These are phyloP conservation scores for Salix udensis DNA, from an alignment of 345 rosid species.

Conservation along the genomic window DNA sequence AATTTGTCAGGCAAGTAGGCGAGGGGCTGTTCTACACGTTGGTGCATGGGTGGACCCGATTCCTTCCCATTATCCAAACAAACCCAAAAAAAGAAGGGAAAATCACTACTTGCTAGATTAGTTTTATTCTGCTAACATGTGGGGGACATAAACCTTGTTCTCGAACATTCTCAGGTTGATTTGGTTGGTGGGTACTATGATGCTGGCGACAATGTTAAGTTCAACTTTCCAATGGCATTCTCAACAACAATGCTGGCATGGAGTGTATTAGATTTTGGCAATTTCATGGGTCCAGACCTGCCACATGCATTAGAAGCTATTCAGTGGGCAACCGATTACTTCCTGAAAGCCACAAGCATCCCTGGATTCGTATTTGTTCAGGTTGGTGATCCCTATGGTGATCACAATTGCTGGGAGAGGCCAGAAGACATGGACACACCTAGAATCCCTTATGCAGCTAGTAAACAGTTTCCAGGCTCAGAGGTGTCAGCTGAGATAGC, in stretches of 20 bases:
- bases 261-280: constrained; percentile 20
- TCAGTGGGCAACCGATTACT: constrained; percentile 26
- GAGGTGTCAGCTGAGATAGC: constrained; percentile 30
- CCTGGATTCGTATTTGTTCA: constrained; percentile 26
- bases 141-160: not conserved
- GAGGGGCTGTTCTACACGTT: too few relatives aligned
- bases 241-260: constrained; percentile 26
- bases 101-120: too few relatives aligned
- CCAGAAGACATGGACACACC: constrained; percentile 32
- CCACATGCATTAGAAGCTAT: constrained; percentile 21
- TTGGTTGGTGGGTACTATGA: constrained; percentile 29
- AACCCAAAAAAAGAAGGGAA: too few relatives aligned
- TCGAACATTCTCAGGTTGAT: constrained; percentile 17
- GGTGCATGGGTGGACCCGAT: too few relatives aligned
- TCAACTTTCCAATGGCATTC: constrained; percentile 32
- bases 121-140: too few relatives aligned
- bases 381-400: constrained; percentile 26
- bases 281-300: constrained; percentile 20
- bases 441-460: constrained; percentile 19
- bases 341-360: constrained; percentile 22
- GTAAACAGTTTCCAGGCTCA: constrained; percentile 21
- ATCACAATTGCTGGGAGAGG: constrained; percentile 29
- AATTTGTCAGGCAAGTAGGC: too few relatives aligned
- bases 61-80: too few relatives aligned
- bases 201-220: constrained; percentile 28